Evolutionary conservation across 2,329 filamentous ascomycete species (phyloP), one percentile per base, ranked within the genome.

Genomic region (Exophiala dermatitidis): DNA sequence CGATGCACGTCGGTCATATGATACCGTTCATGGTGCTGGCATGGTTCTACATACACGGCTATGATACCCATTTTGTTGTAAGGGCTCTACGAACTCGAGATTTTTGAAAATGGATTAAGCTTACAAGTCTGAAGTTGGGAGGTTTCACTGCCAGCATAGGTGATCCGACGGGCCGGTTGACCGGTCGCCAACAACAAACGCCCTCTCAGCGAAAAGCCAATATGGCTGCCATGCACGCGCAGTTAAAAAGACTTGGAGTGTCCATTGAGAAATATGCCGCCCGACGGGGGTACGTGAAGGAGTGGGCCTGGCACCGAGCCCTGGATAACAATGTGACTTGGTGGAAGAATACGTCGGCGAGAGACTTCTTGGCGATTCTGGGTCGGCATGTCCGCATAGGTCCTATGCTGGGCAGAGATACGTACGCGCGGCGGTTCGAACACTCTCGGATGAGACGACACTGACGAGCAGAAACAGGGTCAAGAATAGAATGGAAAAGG

Each of bases 381-480:
- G 93, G 90, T 2, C 79, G 77, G 32, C 78, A 83, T 43, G 82
- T 89, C 67, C 79, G 91, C 54, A 72, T 98, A 47, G 90, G 91
- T 1, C 80, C 90, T 2, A 90, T 98, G 88, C 77, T 98, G 54
- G 82, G 84, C 48, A 83, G 89, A 64, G 91, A 97, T 58, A 93
- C 87, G 85, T 89, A 69, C 76, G 86, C 81, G 45, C 60, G 49
- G 62, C 54, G n/a, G 1, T 7, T 30, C 19, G 10, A 12, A 8
- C 19, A 46, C 34, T 10, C 8, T 31, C 32, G 5, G 30, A 9
- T 7, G 31, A 10, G 36, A n/a, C 26, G 33, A 83, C 9, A 43
- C 42, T 49, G 43, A 50, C 12, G 9, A 10, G 12, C n/a, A 29
- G 33, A 30, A 19, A 40, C 33, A 59, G 81, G 33, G 90, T 94